phyloP scores from a whole-genome alignment of 306 rosid genomes.

The Rubus idaeus region DNA sequence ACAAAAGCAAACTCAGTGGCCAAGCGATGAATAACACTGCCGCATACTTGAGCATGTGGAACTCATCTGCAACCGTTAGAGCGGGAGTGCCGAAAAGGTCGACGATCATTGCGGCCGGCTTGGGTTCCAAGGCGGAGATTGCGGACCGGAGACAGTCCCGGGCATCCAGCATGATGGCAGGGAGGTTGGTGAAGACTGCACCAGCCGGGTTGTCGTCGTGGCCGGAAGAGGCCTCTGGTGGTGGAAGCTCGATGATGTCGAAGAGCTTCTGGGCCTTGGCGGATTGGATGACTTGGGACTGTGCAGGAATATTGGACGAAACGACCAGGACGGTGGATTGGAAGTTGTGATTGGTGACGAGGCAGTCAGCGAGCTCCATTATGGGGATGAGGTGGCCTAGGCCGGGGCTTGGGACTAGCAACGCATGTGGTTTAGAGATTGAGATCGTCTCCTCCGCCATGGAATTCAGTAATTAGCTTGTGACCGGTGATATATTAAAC shows the following conservation, averaged over 20 bases:
- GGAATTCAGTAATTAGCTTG: background rate
- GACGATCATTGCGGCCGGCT: conserved; percentile 31
- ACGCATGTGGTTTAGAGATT: background rate
- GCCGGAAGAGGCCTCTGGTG: conserved; percentile 13
- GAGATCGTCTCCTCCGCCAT: background rate
- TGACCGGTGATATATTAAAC: too few relatives aligned
- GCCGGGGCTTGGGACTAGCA: background rate
- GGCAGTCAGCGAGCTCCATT: background rate
- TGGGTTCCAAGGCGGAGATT: background rate
- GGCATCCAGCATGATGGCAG: conserved; percentile 29
- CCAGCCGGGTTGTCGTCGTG: background rate
- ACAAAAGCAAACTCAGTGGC: conserved; percentile 19
- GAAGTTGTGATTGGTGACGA: background rate
- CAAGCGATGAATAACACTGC: background rate
- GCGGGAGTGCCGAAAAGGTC: conserved; percentile 44
- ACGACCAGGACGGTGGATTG: background rate
- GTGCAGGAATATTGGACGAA: background rate
- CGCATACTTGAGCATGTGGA: conserved; percentile 36
- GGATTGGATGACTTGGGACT: background rate
- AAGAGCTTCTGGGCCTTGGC: conserved; percentile 6
- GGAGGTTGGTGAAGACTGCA: background rate
- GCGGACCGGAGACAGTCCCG: background rate
- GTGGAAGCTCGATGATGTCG: conserved; percentile 38
- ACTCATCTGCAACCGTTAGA: conserved; percentile 46
- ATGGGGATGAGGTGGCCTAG: background rate